Conservation (phyloP, 192 early-diverging fungal species). For the Rhizophlyctis rosea region DNA sequence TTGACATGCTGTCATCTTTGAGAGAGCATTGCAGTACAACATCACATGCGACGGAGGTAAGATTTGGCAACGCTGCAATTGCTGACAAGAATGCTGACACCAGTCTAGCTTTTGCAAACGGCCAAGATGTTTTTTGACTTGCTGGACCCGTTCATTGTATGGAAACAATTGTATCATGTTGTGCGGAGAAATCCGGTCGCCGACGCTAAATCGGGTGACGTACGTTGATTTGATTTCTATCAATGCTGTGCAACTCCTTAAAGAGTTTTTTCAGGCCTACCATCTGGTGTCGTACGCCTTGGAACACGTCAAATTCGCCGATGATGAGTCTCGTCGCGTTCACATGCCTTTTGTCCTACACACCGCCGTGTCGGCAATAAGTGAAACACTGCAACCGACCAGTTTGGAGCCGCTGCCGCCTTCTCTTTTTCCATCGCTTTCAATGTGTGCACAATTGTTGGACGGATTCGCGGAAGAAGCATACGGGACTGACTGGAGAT, state of each 20-base stretch:
- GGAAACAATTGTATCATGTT: slow-evolving; percentile 58
- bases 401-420: too few species aligned
- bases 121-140: slow-evolving; percentile 88
- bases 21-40: slow-evolving; percentile 28
- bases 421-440: neutral
- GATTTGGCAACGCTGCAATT: too few species aligned
- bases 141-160: slow-evolving; percentile 83
- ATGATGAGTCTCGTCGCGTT: slow-evolving; percentile 78
- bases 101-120: slow-evolving; percentile 75
- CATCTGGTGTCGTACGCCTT: slow-evolving; percentile 72
- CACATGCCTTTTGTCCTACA: slow-evolving; percentile 78
- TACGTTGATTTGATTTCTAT: neutral
- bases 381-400: neutral
- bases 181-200: slow-evolving; percentile 12
- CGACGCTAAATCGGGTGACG: neutral
- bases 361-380: slow-evolving; percentile 37
- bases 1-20: slow-evolving; percentile 69
- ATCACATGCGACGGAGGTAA: slow-evolving; percentile 5
- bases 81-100: too few species aligned
- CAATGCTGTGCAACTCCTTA: slow-evolving; percentile 16
- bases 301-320: slow-evolving; percentile 68
- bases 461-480: neutral
- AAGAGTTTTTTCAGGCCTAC: slow-evolving; percentile 15
- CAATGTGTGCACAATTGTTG: neutral
- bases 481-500: neutral